Conservation (phyloP, 139 green algal species). For the Axilococcus clingmanii region DNA sequence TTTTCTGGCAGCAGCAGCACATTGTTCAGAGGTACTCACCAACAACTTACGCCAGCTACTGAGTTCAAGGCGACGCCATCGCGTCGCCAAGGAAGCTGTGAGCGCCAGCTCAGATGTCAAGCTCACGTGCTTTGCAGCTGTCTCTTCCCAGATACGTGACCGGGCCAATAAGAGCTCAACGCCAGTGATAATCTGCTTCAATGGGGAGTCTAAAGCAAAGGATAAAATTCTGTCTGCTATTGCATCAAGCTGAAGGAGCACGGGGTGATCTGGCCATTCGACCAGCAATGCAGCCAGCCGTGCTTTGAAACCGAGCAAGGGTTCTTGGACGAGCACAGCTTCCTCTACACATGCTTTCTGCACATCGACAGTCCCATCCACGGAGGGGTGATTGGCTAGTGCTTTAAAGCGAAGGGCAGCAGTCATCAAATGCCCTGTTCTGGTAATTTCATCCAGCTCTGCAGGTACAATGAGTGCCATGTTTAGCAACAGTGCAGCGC, state of each 20-base stretch:
- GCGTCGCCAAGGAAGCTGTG: slow-evolving; percentile 55
- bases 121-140: slow-evolving; percentile 74
- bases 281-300: slow-evolving; percentile 65
- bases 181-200: slow-evolving; percentile 80
- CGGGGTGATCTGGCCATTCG: slow-evolving; percentile 88
- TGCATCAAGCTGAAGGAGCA: slow-evolving; percentile 64
- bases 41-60: slow-evolving; percentile 68
- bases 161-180: slow-evolving; percentile 87
- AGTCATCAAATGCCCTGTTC: slow-evolving; percentile 41
- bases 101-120: slow-evolving; percentile 54
- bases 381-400: no score
- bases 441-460: slow-evolving; percentile 30
- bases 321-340: slow-evolving; percentile 57
- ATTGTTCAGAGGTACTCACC: slow-evolving; percentile 3
- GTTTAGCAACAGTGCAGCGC: slow-evolving; percentile 21
- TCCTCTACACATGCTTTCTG: no score
- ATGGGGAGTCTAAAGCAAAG: slow-evolving; percentile 47
- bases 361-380: no score
- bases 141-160: slow-evolving; percentile 89
- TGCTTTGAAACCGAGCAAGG: slow-evolving; percentile 39
- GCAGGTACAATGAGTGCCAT: slow-evolving; percentile 9
- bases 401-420: no score
- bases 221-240: slow-evolving; percentile 71
- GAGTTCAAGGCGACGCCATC: slow-evolving; percentile 90
- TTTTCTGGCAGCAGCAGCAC: slow-evolving; percentile 31